Base-by-base conservation (phyloP, 2,329 filamentous ascomycete genomes). In the Nothophaeocryptopus gaeumannii region DNA sequence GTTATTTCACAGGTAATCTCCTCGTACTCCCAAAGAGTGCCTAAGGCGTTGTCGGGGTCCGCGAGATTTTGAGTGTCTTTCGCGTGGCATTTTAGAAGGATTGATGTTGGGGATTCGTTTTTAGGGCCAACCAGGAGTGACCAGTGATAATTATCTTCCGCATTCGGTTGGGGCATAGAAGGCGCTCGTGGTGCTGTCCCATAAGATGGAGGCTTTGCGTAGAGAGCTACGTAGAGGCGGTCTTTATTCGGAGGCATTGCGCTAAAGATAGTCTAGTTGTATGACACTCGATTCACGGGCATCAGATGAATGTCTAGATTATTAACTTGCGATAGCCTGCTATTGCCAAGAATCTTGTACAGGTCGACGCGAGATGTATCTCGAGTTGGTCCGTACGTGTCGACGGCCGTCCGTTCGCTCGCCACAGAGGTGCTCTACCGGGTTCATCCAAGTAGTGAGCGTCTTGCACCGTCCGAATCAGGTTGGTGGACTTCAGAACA, bases 91-190 rank as follows among this genome's bases (percentile, higher is more conserved):
- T 43, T 48, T 5, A 34, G 42, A 12, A 39, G 39, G 29, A 42
- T 39, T 12, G 46, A 48, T 20, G 46, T 42, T 39, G 37, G 38
- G 33, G 29, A 42, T 34, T 48, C 46, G 8, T 48, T 32, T 15
- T 48, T 48, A 12, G 46, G 46, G 1, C 46, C 39, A 8, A 48
- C 5, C n/a, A 48, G 39, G 2, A 48, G 33, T 2, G 46, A 39
- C 46, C 46, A 48, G 9, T 48, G 39, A 15, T 48, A 42, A 29
- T 35, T 43, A 26, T 48, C 46, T 48, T 48, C 46, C 14, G 32
- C 38, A 32, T 35, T 39, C 5, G 46, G 46, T 26, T 26, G 20
- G 7, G 20, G 20, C 46, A 48, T 42, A 9, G 36, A 33, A n/a
- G 46, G 39, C 26, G 31, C 38, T 4, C 12, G 8, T 13, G 16